Conservation (phyloP, 2,329 filamentous ascomycete species). For the Microascus cirrosus region DNA sequence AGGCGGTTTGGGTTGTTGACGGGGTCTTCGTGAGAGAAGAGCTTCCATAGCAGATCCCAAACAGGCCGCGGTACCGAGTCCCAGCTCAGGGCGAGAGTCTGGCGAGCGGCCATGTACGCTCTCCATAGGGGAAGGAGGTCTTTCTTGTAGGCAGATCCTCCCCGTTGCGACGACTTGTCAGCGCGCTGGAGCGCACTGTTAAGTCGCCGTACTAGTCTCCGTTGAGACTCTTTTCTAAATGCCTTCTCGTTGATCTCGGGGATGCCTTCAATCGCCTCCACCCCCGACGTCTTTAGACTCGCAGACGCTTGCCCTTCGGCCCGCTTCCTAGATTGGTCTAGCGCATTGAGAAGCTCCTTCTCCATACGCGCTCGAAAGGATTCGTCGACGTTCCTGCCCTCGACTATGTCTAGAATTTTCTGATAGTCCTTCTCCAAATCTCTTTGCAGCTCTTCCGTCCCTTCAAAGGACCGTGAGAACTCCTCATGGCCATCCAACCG, state of each 20-base stretch:
- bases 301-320: constrained; percentile 10
- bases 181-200: constrained; percentile 7
- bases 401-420: constrained; percentile 1
- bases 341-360: constrained; percentile 3
- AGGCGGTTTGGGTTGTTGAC: constrained; percentile 42
- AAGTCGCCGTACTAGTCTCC: not conserved
- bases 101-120: constrained; percentile 34
- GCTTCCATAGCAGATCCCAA: constrained; percentile 57
- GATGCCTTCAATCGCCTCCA: constrained; percentile 10
- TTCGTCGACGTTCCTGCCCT: not conserved
- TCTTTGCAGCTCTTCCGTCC: constrained; percentile 15
- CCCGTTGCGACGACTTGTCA: constrained; percentile 6
- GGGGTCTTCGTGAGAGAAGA: constrained; percentile 39
- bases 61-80: constrained; percentile 45
- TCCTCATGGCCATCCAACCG: constrained; percentile 26
- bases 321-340: constrained; percentile 12
- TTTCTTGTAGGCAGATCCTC: constrained; percentile 13
- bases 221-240: constrained; percentile 9
- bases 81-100: constrained; percentile 32
- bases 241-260: constrained; percentile 23
- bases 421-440: constrained; percentile 13
- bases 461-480: constrained; percentile 25
- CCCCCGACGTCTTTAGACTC: constrained; percentile 5
- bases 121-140: constrained; percentile 33
- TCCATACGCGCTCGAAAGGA: not conserved